These are phyloP conservation scores for Talaromyces sp. DNA, from an alignment of 2,329 filamentous ascomycete species.

Conservation along the genomic window DNA sequence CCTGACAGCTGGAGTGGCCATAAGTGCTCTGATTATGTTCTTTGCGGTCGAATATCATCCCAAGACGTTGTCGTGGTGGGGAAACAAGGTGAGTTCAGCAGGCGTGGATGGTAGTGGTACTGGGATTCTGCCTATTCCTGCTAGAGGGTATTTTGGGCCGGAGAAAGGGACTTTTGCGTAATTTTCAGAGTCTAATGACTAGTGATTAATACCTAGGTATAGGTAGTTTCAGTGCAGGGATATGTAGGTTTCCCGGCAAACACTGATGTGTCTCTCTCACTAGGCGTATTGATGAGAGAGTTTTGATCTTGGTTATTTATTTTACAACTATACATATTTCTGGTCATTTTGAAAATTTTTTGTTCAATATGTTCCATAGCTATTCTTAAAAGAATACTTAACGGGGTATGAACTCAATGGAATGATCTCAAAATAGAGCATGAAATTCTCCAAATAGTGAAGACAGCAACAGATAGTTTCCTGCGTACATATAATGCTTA, in stretches of 20 bases:
- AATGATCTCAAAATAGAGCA: background rate
- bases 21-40: background rate
- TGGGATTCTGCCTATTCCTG: background rate
- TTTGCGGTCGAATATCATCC: conserved; percentile 6
- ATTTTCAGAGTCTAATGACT: background rate
- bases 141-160: background rate
- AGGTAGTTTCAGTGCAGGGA: background rate
- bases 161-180: background rate
- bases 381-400: background rate
- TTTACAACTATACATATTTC: background rate
- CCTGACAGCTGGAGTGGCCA: background rate
- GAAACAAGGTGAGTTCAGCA: conserved; percentile 4
- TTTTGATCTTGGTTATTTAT: background rate
- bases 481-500: background rate
- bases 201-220: background rate
- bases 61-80: conserved; percentile 11
- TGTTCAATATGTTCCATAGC: background rate
- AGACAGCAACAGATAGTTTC: background rate
- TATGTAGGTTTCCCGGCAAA: background rate
- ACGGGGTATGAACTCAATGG: background rate
- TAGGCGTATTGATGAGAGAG: background rate
- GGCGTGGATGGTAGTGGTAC: conserved; percentile 12
- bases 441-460: background rate
- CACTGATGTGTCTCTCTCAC: background rate
- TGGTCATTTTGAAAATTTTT: background rate